A percentile compares a stretch with the other conserved stretches of the same genome.
Conservation (phyloP, 208 protist species). For the Trypanosoma cruzi region DNA sequence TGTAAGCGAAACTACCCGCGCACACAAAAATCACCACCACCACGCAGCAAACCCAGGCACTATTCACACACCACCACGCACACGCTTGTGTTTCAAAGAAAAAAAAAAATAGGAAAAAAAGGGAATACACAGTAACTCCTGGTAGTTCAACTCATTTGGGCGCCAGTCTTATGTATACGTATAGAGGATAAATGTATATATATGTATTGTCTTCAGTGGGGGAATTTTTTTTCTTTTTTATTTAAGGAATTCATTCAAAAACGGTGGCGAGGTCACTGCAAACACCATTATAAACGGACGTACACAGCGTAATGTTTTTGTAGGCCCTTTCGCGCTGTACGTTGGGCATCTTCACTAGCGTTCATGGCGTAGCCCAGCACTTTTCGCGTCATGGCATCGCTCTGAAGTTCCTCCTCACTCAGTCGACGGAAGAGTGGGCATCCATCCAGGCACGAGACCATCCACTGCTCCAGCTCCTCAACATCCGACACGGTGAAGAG, state of each 20-base stretch:
- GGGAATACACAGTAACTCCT: background rate
- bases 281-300: background rate
- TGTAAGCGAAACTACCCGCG: too few relatives aligned
- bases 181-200: background rate
- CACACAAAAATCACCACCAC: too few relatives aligned
- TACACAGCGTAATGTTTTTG: conserved; percentile 72
- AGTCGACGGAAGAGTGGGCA: conserved; percentile 94
- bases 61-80: too few relatives aligned
- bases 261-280: background rate
- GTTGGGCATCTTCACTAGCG: conserved; percentile 87
- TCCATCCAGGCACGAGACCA: conserved; percentile 90
- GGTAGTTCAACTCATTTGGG: background rate
- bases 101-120: conserved; percentile 6
- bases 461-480: conserved; percentile 92
- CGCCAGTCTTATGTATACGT: too few relatives aligned
- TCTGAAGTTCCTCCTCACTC: conserved; percentile 60
- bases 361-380: conserved; percentile 70
- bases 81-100: background rate
- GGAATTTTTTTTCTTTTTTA: background rate
- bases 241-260: background rate
- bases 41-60: too few relatives aligned
- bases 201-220: background rate
- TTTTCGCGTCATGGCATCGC: conserved; percentile 35
- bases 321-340: conserved; percentile 79
- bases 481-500: conserved; percentile 98